Base-by-base conservation (phyloP, 2,329 filamentous ascomycete species). In the Cytospora paraplurivora region DNA sequence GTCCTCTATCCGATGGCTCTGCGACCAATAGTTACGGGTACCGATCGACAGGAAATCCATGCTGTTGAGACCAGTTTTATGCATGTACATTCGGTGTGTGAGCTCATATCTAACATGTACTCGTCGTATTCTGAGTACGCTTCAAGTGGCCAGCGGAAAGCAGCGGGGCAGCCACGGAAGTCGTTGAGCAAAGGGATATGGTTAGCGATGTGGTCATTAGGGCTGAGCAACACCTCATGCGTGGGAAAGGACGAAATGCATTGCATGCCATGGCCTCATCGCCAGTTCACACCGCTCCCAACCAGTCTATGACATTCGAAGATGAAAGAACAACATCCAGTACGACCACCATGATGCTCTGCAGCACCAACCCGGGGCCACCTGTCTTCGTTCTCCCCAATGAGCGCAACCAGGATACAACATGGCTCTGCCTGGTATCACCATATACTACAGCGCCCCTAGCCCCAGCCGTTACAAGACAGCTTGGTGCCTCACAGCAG, bases 401-500 rank as follows among this genome's bases (percentile, higher is more conserved):
- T 41, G 37, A 56, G 51, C 41, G 53, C 53, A 35, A 44, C 51
- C 63, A 56, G 54, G 17, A 10, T 35, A 21, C 37, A 19, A 27
- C 17, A n/a, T 38, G 32, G 15, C 11, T 15, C 38, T 12, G 49
- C 33, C 19, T 37, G 51, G 4, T 41, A 52, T 50, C 51, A 17
- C 27, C 50, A 58, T 37, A 27, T 21, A 52, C 37, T 34, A 21
- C 50, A 33, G 50, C 19, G 37, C 17, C n/a, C 10, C 55, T 21
- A 17, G 17, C 35, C 8, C 38, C 38, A 32, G 17, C 32, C 7
- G 13, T 37, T 35, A 27, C 21, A n/a, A 3, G 17, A n/a, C 32
- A 19, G 34, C 32, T 33, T 19, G 41, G 15, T 33, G 27, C 49
- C 70, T 85, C 91, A 99, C 83, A 99, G 87, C 77, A 99, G 83